Conservation (phyloP, 1,139 yeast genomes). For the Geotrichum europaeum region DNA sequence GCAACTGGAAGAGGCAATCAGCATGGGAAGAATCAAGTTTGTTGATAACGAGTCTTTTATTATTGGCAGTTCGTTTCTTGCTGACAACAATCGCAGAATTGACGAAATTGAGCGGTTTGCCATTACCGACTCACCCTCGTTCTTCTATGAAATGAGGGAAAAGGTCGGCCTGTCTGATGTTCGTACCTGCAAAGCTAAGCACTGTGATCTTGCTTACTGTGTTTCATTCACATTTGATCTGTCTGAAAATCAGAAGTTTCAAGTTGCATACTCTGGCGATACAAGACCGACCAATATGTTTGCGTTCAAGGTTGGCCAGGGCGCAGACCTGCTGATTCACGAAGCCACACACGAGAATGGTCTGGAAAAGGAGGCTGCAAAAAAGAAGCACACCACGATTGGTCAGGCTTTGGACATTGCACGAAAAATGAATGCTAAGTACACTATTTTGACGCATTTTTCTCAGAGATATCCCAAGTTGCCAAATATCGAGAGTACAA, state of each 20-base stretch:
- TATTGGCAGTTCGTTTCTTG: constrained; percentile 26
- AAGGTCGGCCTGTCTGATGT: constrained; percentile 30
- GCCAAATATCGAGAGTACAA: constrained; percentile 41
- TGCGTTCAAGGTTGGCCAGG: constrained; percentile 51
- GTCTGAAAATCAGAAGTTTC: constrained; percentile 40
- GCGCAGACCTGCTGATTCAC: constrained; percentile 77
- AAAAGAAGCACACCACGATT: constrained; percentile 84
- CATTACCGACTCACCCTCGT: not conserved
- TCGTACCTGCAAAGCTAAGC: constrained; percentile 68
- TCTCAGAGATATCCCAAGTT: constrained; percentile 80
- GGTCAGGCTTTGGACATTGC: constrained; percentile 77
- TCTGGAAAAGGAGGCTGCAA: constrained; percentile 70
- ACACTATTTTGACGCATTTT: constrained; percentile 79
- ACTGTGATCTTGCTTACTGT: constrained; percentile 81
- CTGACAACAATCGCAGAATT: not conserved
- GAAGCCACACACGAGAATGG: constrained; percentile 89
- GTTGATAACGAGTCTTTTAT: constrained; percentile 65
- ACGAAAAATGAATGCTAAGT: constrained; percentile 62
- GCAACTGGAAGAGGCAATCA: constrained; percentile 45
- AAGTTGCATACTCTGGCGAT: constrained; percentile 88
- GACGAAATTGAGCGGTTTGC: not conserved
- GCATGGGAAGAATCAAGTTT: constrained; percentile 44
- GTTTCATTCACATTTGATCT: constrained; percentile 48
- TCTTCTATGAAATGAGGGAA: constrained; percentile 2
- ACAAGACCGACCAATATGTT: constrained; percentile 75